Base-by-base conservation (phyloP, 768 basidiomycete species). In the Boletus bicolor region DNA sequence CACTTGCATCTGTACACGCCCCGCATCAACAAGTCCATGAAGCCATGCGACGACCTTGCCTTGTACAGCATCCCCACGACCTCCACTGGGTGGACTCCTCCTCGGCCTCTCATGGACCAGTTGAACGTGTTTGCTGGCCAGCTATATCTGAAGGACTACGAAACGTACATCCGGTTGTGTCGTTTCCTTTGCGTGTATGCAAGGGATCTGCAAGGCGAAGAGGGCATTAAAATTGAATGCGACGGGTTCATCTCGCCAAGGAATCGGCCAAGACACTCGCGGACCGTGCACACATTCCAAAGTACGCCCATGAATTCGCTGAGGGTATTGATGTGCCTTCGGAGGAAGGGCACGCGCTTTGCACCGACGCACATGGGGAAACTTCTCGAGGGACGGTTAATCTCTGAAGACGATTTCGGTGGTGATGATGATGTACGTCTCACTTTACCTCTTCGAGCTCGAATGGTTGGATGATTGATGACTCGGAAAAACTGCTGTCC, bases 1-100 rank as follows among this genome's bases (percentile, higher is more conserved):
- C 67, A 70, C 49, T 70, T 81, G 17, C 77, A 80, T 56, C 43
- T 75, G 4, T 81, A 81, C 56, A 63, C 77, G 0, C 75, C 80
- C 1, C 68, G 76, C 2, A 65, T 73, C 43, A 69, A 61, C 9
- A 57, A 64, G 34, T 62, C 62, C 3, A 75, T 73, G 72, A 60
- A 63, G 28, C 58, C 75, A 8, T 74, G 75, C 44, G 78, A 82
- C 28, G 62, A 70, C 19, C 65, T 73, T 5, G 36, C 5, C 3
- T 49, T 70, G 14, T 54, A 61, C 37, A 43, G 5, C 21, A 37
- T 56, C 15, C 67, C 62, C 5, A 3, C 49, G 1, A 15, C 45
- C 1, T 39, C 56, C 10, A 4, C 30, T 14, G 48, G 44, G 7
- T 54, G 57, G 58, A 37, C 24, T 1, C 26, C 48, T 3, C 21